These are phyloP conservation scores for Microdochium trichocladiopsis DNA, from an alignment of 2,329 filamentous ascomycete genomes.

Conservation along the genomic window DNA sequence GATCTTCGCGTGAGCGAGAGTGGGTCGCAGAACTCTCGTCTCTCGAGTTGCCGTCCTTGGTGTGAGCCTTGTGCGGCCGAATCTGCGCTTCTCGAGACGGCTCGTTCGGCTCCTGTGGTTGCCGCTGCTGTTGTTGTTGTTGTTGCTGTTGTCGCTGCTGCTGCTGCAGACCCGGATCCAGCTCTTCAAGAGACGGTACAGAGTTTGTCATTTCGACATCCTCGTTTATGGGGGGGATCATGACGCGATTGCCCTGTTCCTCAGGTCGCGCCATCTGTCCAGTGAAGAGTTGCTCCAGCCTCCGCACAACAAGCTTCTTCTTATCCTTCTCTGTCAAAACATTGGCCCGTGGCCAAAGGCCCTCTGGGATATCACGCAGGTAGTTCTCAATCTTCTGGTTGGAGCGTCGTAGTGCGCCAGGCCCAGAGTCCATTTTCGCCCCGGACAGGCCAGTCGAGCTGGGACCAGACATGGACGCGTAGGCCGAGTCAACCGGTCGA, in stretches of 20 bases:
- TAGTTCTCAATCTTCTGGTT: conserved; percentile 63
- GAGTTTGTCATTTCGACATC: conserved; percentile 18
- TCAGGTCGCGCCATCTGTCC: conserved; percentile 47
- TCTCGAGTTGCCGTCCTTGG: conserved; percentile 32
- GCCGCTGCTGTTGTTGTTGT: conserved; percentile 13
- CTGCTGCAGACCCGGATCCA: too few relatives aligned
- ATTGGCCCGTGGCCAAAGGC: conserved; percentile 54
- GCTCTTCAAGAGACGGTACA: too few relatives aligned
- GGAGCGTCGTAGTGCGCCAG: conserved; percentile 15
- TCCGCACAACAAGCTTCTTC: conserved; percentile 68
- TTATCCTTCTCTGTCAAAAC: conserved; percentile 65
- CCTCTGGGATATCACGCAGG: conserved; percentile 64
- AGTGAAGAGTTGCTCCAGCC: conserved; percentile 76
- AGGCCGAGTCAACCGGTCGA: conserved; percentile 53
- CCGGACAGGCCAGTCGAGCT: conserved; percentile 25
- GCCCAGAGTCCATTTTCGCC: conserved; percentile 19
- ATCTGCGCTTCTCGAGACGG: conserved; percentile 42
- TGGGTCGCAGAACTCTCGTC: conserved; percentile 38
- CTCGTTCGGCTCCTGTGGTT: conserved; percentile 15
- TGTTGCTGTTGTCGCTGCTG: conserved; percentile 1
- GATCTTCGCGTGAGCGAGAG: conserved; percentile 35
- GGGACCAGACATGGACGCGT: conserved; percentile 57
- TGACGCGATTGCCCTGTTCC: conserved; percentile 23
- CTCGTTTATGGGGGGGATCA: conserved; percentile 15
- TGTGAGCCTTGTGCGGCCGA: conserved; percentile 18